These are phyloP conservation scores for Ajuga reptans DNA, from an alignment of 305 asterid genomes.

Conservation along the genomic window DNA sequence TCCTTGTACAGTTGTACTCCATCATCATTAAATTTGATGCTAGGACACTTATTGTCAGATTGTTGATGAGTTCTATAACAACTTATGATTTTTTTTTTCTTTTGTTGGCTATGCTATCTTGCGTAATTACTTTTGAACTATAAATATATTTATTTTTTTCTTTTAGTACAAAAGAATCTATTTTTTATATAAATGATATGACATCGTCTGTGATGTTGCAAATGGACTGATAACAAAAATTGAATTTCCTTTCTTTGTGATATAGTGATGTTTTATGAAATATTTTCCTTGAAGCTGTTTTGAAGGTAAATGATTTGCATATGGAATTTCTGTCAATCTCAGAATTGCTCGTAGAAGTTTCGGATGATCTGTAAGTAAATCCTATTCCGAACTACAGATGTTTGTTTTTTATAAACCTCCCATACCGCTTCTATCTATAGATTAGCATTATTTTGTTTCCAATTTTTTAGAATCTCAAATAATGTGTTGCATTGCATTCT, in stretches of 20 bases:
- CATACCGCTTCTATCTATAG: background rate
- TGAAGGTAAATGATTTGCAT: conserved; percentile 80
- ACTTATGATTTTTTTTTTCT: background rate
- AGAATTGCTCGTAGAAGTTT: conserved; percentile 84
- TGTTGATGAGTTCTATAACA: conserved; percentile 1
- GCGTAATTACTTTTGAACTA: background rate
- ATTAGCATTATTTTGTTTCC: background rate
- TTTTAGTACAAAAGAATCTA: background rate
- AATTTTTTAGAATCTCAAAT: background rate
- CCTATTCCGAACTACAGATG: conserved; percentile 5
- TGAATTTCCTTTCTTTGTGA: background rate
- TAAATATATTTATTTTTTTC: background rate
- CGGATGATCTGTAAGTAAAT: conserved; percentile 82
- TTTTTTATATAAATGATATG: background rate
- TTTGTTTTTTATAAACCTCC: background rate
- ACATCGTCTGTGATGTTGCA: conserved; percentile 1
- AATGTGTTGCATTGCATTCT: conserved; percentile 1
- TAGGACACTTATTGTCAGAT: background rate
- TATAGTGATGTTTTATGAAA: conserved; percentile 17
- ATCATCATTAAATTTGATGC: too few species aligned
- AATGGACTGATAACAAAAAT: background rate
- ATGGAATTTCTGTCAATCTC: conserved; percentile 83
- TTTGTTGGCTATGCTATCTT: background rate
- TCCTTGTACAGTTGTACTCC: too few species aligned
- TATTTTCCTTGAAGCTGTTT: conserved; percentile 43